These are phyloP conservation scores for Acorus calamus DNA, from an alignment of 106 monocot genomes.

Conservation along the genomic window DNA sequence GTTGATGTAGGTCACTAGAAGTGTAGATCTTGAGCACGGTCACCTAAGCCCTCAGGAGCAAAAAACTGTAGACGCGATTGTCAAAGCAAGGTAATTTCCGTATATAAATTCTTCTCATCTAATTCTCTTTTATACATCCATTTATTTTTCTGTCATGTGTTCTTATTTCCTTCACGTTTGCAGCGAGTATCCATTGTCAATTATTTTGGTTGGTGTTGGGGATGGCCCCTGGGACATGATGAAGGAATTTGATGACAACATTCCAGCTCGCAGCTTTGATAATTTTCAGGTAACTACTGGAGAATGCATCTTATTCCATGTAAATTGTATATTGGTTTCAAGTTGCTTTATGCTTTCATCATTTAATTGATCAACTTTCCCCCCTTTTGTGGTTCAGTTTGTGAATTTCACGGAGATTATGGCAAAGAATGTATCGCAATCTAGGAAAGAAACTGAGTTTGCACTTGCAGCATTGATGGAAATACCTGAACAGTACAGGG, in stretches of 20 bases:
- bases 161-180: conserved; percentile 6
- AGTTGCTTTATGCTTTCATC: background rate
- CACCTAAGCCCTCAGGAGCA: conserved; percentile 69
- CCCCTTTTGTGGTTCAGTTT: conserved; percentile 39
- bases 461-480: conserved; percentile 86
- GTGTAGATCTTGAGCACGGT: conserved; percentile 57
- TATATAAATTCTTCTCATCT: background rate
- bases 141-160: background rate
- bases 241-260: conserved; percentile 94
- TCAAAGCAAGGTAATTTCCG: conserved; percentile 57
- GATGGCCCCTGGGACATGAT: conserved; percentile 99
- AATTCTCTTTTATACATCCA: background rate
- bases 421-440: conserved; percentile 43
- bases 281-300: conserved; percentile 53
- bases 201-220: conserved; percentile 90
- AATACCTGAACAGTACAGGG: conserved; percentile 85
- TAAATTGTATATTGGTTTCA: background rate
- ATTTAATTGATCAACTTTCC: background rate
- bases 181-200: conserved; percentile 88
- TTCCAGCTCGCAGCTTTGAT: conserved; percentile 63
- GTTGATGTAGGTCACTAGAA: conserved; percentile 67
- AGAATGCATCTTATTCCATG: background rate
- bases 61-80: conserved; percentile 77
- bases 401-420: conserved; percentile 95
- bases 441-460: conserved; percentile 76